Conservation (phyloP, 2,329 filamentous ascomycete species). For the Fusarium sororula region DNA sequence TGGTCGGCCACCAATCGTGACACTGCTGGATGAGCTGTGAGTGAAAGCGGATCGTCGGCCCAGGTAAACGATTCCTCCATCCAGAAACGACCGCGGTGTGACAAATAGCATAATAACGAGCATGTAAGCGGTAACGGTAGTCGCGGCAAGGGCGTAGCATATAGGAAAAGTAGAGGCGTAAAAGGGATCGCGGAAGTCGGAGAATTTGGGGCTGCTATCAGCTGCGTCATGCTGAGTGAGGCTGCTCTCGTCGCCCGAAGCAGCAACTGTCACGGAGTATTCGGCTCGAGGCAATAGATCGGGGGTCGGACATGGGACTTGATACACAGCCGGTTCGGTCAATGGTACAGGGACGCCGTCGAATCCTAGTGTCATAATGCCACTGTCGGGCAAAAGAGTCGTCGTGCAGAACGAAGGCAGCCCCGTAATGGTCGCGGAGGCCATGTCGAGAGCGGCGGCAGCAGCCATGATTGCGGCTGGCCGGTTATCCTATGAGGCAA, state of each 20-base stretch:
- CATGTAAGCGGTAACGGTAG: constrained; percentile 90
- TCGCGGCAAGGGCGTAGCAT: constrained; percentile 90
- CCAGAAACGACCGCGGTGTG: constrained; percentile 91
- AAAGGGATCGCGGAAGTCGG: constrained; percentile 84
- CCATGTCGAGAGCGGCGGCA: constrained; percentile 28
- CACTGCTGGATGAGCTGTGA: constrained; percentile 78
- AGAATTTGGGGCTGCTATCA: constrained; percentile 54
- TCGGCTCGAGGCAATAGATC: constrained; percentile 34
- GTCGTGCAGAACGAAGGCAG: constrained; percentile 51
- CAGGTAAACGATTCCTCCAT: constrained; percentile 83
- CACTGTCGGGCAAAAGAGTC: constrained; percentile 55
- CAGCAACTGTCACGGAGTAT: constrained; percentile 51
- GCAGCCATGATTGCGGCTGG: constrained; percentile 42
- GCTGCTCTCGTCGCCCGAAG: constrained; percentile 48
- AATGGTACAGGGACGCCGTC: constrained; percentile 65
- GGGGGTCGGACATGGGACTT: constrained; percentile 44
- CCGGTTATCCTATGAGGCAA: constrained; percentile 28
- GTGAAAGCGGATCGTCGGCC: constrained; percentile 87
- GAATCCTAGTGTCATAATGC: constrained; percentile 59
- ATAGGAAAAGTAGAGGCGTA: constrained; percentile 94
- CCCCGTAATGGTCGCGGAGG: constrained; percentile 43
- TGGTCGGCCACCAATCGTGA: constrained; percentile 89
- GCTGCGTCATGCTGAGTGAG: constrained; percentile 43
- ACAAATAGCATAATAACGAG: constrained; percentile 94
- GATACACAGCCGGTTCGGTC: constrained; percentile 66